Conservation (phyloP, 2,329 filamentous ascomycete species). For the Fusarium sp. region DNA sequence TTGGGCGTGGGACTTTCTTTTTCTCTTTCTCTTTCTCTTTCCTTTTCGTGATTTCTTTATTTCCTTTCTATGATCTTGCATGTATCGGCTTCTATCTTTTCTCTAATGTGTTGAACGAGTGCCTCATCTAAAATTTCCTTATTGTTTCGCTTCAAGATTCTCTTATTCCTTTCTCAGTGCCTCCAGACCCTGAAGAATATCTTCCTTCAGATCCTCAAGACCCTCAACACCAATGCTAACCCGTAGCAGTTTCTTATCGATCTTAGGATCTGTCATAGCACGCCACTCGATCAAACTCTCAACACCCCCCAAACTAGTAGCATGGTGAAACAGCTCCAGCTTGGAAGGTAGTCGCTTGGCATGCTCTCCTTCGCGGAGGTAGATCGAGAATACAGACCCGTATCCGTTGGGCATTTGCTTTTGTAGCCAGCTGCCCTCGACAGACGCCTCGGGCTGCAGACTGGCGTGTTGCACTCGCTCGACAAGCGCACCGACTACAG, state of each 20-base stretch:
- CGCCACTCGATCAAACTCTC: constrained; percentile 98
- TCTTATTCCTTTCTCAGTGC: constrained; percentile 56
- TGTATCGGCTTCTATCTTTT: neutral
- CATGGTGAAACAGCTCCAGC: constrained; percentile 88
- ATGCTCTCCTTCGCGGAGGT: constrained; percentile 68
- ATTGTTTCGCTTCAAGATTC: neutral
- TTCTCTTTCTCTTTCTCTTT: neutral
- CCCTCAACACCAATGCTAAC: constrained; percentile 90
- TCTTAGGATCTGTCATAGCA: constrained; percentile 81
- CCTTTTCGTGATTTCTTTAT: constrained; percentile 10
- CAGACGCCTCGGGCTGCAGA: constrained; percentile 73
- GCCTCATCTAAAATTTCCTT: neutral
- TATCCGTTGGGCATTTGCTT: constrained; percentile 93
- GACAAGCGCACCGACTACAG: constrained; percentile 65
- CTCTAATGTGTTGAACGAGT: neutral
- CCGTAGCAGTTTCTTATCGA: constrained; percentile 79
- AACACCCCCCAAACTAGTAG: constrained; percentile 91
- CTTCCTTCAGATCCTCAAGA: constrained; percentile 83
- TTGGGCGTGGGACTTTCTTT: constrained; percentile 2
- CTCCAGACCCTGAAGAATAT: constrained; percentile 76
- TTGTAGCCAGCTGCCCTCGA: constrained; percentile 76
- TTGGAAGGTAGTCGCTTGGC: constrained; percentile 82
- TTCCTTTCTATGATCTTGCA: neutral
- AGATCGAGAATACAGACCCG: constrained; percentile 87
- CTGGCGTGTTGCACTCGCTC: constrained; percentile 79